These are phyloP conservation scores for Diaporthe helianthi DNA, from an alignment of 2,329 filamentous ascomycete genomes.

Conservation along the genomic window DNA sequence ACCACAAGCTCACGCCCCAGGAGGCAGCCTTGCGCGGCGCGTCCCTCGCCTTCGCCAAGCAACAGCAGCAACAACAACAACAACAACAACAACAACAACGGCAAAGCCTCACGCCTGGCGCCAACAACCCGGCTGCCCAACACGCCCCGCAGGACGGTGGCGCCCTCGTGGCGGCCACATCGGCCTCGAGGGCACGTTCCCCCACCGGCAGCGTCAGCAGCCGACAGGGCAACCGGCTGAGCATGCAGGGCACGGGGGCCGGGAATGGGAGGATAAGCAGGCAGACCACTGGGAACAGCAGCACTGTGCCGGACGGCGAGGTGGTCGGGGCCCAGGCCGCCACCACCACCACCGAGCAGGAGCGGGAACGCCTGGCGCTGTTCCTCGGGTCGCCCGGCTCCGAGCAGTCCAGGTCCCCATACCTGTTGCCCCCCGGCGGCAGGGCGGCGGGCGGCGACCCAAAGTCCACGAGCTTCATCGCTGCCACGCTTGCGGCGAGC, in stretches of 20 bases:
- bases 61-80: conserved; percentile 38
- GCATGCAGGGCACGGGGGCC: conserved; percentile 23
- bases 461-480: conserved; percentile 66
- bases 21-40: conserved; percentile 60
- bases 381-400: conserved; percentile 35
- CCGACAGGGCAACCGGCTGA: background rate
- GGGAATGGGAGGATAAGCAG: conserved; percentile 39
- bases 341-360: conserved; percentile 34
- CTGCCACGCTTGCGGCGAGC: conserved; percentile 67
- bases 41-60: conserved; percentile 60
- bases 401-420: conserved; percentile 21
- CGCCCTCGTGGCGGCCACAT: conserved; percentile 54
- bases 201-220: conserved; percentile 27
- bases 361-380: conserved; percentile 40
- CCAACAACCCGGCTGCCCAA: conserved; percentile 32
- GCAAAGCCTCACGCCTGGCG: conserved; percentile 28
- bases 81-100: conserved; percentile 35
- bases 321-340: conserved; percentile 6
- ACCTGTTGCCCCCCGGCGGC: conserved; percentile 31
- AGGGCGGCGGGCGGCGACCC: conserved; percentile 40
- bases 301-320: conserved; percentile 23
- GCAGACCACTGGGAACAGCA: conserved; percentile 50
- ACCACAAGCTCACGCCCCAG: conserved; percentile 32
- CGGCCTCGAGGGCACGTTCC: conserved; percentile 46
- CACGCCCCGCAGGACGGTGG: conserved; percentile 43